Evolutionary conservation across 495 filamentous ascomycete genomes (phyloP).

Genomic region (Beverwykella pulmonaria): DNA sequence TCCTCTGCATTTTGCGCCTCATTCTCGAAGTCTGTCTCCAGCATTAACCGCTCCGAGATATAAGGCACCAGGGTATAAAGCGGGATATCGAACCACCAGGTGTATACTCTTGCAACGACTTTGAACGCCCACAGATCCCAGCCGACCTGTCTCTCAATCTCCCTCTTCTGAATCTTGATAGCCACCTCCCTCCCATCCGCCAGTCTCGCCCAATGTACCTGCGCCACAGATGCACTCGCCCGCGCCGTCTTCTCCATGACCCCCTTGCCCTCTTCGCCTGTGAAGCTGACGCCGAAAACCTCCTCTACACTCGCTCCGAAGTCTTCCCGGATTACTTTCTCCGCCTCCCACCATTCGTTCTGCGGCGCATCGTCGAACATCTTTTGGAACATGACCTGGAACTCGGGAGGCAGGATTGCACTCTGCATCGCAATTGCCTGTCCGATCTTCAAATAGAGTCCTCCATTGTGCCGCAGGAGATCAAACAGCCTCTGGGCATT

Average conservation of each 20-base stretch:
- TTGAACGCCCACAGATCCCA: slow-evolving; percentile 97
- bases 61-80: slow-evolving; percentile 87
- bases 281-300: slow-evolving; percentile 84
- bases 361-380: slow-evolving; percentile 99
- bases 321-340: slow-evolving; percentile 83
- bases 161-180: slow-evolving; percentile 94
- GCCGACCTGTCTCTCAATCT: slow-evolving; percentile 83
- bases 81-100: slow-evolving; percentile 82
- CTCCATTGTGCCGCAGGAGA: slow-evolving; percentile 81
- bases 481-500: slow-evolving; percentile 80
- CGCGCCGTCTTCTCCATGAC: slow-evolving; percentile 85
- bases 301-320: slow-evolving; percentile 81
- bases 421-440: slow-evolving; percentile 99
- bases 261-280: slow-evolving; percentile 65
- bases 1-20: slow-evolving; percentile 85
- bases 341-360: slow-evolving; percentile 86
- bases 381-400: slow-evolving; percentile 88
- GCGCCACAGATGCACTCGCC: slow-evolving; percentile 89
- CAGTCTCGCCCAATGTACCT: slow-evolving; percentile 92
- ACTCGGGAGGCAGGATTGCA: slow-evolving; percentile 87
- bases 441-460: slow-evolving; percentile 94
- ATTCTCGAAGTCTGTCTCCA: slow-evolving; percentile 92
- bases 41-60: slow-evolving; percentile 79
- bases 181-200: slow-evolving; percentile 86
- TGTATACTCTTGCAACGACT: slow-evolving; percentile 77